A percentile compares a stretch with the other conserved stretches of the same genome.
Conservation (phyloP, 202 grass and related monocot genomes). For the Cymbopogon flexuosus region DNA sequence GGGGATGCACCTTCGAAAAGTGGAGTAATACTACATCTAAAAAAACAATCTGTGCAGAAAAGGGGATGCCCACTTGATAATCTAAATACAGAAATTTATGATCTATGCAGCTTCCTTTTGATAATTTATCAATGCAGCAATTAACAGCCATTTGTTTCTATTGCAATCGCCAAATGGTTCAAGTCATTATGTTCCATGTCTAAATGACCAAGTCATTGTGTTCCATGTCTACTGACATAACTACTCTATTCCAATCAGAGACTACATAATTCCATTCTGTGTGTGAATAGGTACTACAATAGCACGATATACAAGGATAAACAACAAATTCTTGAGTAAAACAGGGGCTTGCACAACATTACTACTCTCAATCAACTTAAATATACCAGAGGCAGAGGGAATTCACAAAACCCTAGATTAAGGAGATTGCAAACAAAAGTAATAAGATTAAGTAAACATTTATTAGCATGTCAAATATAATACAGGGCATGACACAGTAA, state of each 20-base stretch:
- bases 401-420: background rate
- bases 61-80: background rate
- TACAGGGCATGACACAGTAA: too few relatives aligned
- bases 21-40: background rate
- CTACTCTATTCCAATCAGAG: background rate
- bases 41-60: too few relatives aligned
- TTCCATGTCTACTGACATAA: background rate
- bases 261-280: background rate
- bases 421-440: background rate
- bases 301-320: background rate
- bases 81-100: background rate
- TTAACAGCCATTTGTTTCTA: background rate
- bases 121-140: background rate
- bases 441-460: background rate
- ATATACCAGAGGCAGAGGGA: background rate
- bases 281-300: background rate
- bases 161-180: background rate
- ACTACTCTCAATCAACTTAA: background rate
- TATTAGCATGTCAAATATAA: background rate
- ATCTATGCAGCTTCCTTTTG: background rate
- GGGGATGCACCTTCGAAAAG: background rate
- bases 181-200: background rate
- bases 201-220: background rate
- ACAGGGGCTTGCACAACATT: background rate
- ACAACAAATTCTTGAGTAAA: conserved; percentile 6